Base-by-base conservation (phyloP, 2,329 filamentous ascomycete species). In the Alternaria sp. region DNA sequence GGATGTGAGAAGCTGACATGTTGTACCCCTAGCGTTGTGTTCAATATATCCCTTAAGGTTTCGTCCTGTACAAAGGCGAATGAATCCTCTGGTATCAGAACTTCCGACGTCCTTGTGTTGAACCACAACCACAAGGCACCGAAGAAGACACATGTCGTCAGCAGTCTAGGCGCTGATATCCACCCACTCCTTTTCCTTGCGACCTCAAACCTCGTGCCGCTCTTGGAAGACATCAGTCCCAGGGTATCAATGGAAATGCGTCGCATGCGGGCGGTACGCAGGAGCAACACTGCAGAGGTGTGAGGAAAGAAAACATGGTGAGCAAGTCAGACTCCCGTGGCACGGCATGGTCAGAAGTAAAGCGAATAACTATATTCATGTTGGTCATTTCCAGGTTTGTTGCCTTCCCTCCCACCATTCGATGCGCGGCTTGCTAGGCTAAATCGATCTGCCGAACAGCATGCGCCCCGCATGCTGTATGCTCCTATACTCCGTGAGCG, bases 231-330 rank as follows among this genome's bases (percentile, higher is more conserved):
- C 44, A 47, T 76, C 66, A 73, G 58, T 63, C 73, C 70, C 58
- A 74, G 21, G 65, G 69, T 71, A 71, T 75, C 72, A 58, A 76
- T 73, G 18, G 72, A 76, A 43, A 75, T 75, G 58, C 71, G 71
- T 46, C 68, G 73, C 73, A 75, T 72, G 28, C n/a, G 50, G 53
- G 21, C 49, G 20, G 20, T n/a, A 50, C 46, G 44, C 54, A 49
- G 50, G 6, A 53, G 49, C 30, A 20, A 14, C 37, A 43, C 53
- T 49, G 49, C n/a, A 37, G 45, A 57, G 23, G 8, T 12, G 25
- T 30, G n/a, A 28, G 37, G 46, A 23, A 49, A 15, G 50, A 51
- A 44, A 54, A 58, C 56, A 58, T 63, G 57, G 11, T 11, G 30
- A 55, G 21, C 7, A 28, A 12, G 11, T 45, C 18, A 25, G 20